Conservation (phyloP, 2,329 filamentous ascomycete species). For the Aureobasidium sp. region DNA sequence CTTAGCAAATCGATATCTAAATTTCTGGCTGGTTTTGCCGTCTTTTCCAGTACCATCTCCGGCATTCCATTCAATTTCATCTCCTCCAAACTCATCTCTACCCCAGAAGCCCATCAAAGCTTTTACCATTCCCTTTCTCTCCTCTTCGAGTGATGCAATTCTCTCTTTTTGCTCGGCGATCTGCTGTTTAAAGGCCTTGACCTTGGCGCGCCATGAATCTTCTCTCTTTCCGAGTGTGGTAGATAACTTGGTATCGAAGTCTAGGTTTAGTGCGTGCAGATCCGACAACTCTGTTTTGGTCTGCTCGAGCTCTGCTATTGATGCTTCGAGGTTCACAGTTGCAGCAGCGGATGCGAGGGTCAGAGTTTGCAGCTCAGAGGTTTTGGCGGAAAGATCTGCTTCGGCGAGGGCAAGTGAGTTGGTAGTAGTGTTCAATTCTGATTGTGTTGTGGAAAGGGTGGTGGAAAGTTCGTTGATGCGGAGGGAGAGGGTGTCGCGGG, state of each 20-base stretch:
- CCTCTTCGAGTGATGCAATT: slow-evolving; percentile 22
- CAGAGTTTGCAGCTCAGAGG: neutral
- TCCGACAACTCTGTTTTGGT: slow-evolving; percentile 21
- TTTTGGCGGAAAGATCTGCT: slow-evolving; percentile 18
- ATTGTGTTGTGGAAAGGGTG: slow-evolving; percentile 17
- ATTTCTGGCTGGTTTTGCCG: slow-evolving; percentile 27
- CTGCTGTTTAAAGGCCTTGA: neutral
- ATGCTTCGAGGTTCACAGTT: neutral
- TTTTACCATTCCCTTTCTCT: slow-evolving; percentile 28
- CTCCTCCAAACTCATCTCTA: slow-evolving; percentile 38
- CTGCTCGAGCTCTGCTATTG: slow-evolving; percentile 18
- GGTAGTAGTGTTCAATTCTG: neutral
- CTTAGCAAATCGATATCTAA: slow-evolving; percentile 26
- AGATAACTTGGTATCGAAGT: neutral
- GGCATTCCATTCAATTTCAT: neutral
- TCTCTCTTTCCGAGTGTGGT: neutral
- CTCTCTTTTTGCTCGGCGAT: neutral
- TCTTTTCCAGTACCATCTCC: neutral
- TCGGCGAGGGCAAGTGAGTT: slow-evolving; percentile 19
- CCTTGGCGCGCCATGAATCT: slow-evolving; percentile 1
- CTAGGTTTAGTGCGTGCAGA: slow-evolving; percentile 17
- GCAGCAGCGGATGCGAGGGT: neutral
- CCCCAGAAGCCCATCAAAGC: slow-evolving; percentile 80
- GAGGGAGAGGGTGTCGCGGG: neutral
- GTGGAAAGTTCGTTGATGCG: slow-evolving; percentile 19